Evolutionary conservation across 768 basidiomycete species (phyloP).

Genomic region (Amanita jacksonii): DNA sequence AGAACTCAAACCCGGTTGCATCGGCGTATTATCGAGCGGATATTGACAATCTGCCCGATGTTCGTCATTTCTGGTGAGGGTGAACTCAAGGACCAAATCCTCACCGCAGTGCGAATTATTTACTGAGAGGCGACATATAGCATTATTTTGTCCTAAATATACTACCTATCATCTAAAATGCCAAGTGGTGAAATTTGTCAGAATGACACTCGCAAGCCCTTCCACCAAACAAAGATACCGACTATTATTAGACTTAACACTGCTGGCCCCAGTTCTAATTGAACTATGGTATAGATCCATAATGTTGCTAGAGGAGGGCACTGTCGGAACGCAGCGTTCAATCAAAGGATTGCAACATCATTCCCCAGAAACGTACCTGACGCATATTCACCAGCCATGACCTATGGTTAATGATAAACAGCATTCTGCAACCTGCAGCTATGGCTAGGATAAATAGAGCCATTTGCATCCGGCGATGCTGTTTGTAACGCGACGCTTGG

Average conservation of each 20-base stretch:
- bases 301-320: conserved; percentile 68
- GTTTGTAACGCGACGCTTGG: conserved; percentile 59
- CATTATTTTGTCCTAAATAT: not conserved
- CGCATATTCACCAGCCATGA: conserved; percentile 65
- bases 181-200: conserved; percentile 11
- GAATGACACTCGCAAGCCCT: conserved; percentile 38
- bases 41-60: conserved; percentile 11
- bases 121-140: not conserved
- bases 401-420: conserved; percentile 62
- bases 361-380: conserved; percentile 37
- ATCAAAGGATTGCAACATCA: not conserved
- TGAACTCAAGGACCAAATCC: not conserved
- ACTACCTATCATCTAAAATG: not conserved
- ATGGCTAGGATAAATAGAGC: conserved; percentile 51
- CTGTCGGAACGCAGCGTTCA: conserved; percentile 25
- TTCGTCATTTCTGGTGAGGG: not conserved
- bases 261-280: conserved; percentile 57
- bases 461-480: conserved; percentile 39
- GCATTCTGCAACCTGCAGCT: conserved; percentile 50
- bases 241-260: conserved; percentile 44
- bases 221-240: conserved; percentile 53
- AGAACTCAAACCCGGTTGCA: conserved; percentile 43
- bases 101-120: not conserved
- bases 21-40: conserved; percentile 75
- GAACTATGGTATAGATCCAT: conserved; percentile 70